Evolutionary conservation across 2,329 filamentous ascomycete species (phyloP), one percentile per base, ranked within the genome.

Genomic region (Hansfordia pulvinata): DNA sequence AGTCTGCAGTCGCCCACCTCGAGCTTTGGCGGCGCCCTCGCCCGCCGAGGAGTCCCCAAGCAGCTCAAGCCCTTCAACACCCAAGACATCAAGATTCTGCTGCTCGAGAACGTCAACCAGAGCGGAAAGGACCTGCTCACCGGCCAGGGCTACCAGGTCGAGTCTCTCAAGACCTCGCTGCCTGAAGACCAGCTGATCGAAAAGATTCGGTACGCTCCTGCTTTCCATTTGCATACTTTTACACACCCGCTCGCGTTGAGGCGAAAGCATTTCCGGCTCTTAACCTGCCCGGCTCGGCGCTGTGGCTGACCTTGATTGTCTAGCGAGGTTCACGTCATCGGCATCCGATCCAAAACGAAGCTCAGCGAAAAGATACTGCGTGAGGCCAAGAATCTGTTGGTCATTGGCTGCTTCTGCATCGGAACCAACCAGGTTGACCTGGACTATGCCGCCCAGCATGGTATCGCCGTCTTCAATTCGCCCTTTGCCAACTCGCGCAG

Each of bases 381-480:
- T 30, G 77, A 92, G 51, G 90, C 90, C 29, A 92, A 86, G 61
- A 93, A 94, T 52, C 69, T 98, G 28, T 79, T 96, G 32, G 90
- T 94, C 35, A 74, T 96, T 42, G 90, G 90, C 34, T 98, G 90
- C 62, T 98, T 98, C 69, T 98, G 90, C 54, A 98, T 98, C 44
- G 90, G 90, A 38, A 98, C 90, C 30, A 96, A 93, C 60, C 85
- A 93, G 53, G 85, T 93, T 38, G 78, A 93, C 50, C 72, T 93
- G 33, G 69, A 83, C 34, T 88, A 74, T 47, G 84, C 85, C 17
- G 84, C 84, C 25, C 66, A 69, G 40, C 73, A 81, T 47, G 85
- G 90, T 39, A 93, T 96, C 50, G 85, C 86, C 19, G 90, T 98
- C 37, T 98, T 98, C 73, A 98, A 98, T 60, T 96, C 90, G 23